phyloP scores from a whole-genome alignment of 2,329 filamentous ascomycete species.

The Falciphora oryzae region DNA sequence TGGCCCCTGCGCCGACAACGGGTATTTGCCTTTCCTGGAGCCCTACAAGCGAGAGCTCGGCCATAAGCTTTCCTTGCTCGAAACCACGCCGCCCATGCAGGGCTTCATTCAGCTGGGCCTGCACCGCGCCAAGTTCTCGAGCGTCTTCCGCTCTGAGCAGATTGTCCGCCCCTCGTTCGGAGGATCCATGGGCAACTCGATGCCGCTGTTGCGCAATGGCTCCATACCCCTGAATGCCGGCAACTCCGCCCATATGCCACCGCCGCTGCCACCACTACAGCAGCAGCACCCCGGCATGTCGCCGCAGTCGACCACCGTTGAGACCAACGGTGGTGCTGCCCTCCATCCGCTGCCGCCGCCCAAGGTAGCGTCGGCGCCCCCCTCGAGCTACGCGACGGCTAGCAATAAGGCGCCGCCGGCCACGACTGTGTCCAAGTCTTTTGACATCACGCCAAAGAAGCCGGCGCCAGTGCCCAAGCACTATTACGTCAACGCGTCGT shows the following conservation, averaged over 20 bases:
- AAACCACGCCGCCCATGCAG: conserved; percentile 25
- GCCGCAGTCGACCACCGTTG: background rate
- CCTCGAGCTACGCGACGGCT: conserved; percentile 8
- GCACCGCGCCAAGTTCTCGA: conserved; percentile 21
- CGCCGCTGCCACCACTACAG: no score
- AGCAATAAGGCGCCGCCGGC: background rate
- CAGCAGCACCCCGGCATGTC: conserved; percentile 7
- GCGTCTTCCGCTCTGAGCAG: conserved; percentile 25
- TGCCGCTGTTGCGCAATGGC: conserved; percentile 12
- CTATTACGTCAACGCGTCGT: conserved; percentile 24
- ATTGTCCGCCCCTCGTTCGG: conserved; percentile 7
- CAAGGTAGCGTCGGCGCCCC: conserved; percentile 7
- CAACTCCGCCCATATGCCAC: background rate
- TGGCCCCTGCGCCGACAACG: conserved; percentile 28
- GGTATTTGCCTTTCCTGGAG: conserved; percentile 27
- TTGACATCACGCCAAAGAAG: conserved; percentile 25
- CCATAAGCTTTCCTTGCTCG: conserved; percentile 26
- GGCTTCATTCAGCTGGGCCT: conserved; percentile 26
- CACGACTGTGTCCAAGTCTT: conserved; percentile 9
- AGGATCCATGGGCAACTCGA: background rate
- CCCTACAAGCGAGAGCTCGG: conserved; percentile 24
- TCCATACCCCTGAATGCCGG: conserved; percentile 3
- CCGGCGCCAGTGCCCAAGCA: conserved; percentile 15
- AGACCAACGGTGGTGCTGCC: conserved; percentile 2
- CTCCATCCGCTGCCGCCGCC: conserved; percentile 8